Evolutionary conservation across 176 grass and related monocot genomes (phyloP).

Genomic region (Themeda triandra): DNA sequence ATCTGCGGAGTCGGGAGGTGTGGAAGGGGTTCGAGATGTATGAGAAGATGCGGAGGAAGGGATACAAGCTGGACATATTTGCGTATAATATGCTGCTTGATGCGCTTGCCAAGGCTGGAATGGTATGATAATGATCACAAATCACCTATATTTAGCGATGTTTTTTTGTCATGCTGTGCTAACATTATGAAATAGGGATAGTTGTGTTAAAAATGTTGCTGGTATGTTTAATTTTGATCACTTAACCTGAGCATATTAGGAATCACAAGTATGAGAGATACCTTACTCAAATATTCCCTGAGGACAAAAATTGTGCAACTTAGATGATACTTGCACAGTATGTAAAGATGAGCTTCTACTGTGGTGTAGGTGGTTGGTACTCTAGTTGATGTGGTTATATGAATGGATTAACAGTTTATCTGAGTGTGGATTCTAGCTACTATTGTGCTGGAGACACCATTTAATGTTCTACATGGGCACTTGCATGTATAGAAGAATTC

Average conservation of each 20-base stretch:
- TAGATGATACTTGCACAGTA: neutral
- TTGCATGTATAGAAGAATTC: conserved; percentile 4
- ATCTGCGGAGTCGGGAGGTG: conserved; percentile 70
- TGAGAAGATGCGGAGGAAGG: conserved; percentile 79
- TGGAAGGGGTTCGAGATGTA: conserved; percentile 63
- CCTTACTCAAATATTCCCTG: neutral
- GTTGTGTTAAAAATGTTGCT: neutral
- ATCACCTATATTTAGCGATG: neutral
- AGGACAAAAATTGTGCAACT: neutral
- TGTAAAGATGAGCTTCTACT: neutral
- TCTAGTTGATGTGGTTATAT: neutral
- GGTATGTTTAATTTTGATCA: conserved; percentile 6
- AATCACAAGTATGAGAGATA: neutral
- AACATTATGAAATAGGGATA: neutral
- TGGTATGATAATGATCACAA: conserved; percentile 41
- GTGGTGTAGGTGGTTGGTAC: neutral
- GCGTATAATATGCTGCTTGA: conserved; percentile 92
- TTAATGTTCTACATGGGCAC: neutral
- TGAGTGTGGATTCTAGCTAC: neutral
- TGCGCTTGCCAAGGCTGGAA: conserved; percentile 78
- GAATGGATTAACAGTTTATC: neutral
- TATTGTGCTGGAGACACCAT: neutral
- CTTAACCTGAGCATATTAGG: conserved; percentile 9
- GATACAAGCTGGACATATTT: conserved; percentile 90
- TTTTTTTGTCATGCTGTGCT: neutral